These are phyloP conservation scores for Xylariaceae sp. DNA, from an alignment of 2,329 filamentous ascomycete species.

Conservation along the genomic window DNA sequence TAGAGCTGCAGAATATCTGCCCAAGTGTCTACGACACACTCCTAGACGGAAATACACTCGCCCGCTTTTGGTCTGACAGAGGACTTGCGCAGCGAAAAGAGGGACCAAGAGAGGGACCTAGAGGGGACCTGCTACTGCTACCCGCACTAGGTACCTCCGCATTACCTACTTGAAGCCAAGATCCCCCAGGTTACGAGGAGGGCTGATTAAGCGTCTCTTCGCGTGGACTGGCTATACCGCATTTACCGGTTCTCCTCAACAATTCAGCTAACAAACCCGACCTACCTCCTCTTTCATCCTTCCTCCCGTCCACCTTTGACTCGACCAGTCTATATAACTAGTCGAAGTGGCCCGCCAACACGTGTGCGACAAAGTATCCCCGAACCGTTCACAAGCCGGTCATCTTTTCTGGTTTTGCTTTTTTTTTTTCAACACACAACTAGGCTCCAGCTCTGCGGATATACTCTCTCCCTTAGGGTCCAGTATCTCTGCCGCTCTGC, in stretches of 20 bases:
- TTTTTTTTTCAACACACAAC: background rate
- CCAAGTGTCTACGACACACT: no score
- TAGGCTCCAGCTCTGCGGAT: background rate
- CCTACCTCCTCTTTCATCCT: constrained; percentile 14
- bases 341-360: constrained; percentile 23
- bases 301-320: constrained; percentile 12
- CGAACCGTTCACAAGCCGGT: constrained; percentile 25
- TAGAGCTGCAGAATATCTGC: no score
- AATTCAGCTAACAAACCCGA: background rate
- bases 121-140: background rate
- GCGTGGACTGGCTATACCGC: constrained; percentile 9
- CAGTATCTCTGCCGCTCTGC: background rate
- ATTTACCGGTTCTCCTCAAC: constrained; percentile 11
- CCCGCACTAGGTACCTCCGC: background rate
- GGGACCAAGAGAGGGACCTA: no score
- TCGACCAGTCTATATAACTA: constrained; percentile 15
- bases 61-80: constrained; percentile 7
- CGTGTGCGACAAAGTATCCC: constrained; percentile 23
- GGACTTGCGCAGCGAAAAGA: constrained; percentile 4
- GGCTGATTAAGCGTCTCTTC: constrained; percentile 16
- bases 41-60: background rate
- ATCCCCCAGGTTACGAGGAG: background rate
- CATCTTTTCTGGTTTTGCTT: constrained; percentile 13
- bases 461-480: no score
- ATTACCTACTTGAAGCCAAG: background rate